Conservation (phyloP, 2,329 filamentous ascomycete genomes). For the Cordyceps javanica region DNA sequence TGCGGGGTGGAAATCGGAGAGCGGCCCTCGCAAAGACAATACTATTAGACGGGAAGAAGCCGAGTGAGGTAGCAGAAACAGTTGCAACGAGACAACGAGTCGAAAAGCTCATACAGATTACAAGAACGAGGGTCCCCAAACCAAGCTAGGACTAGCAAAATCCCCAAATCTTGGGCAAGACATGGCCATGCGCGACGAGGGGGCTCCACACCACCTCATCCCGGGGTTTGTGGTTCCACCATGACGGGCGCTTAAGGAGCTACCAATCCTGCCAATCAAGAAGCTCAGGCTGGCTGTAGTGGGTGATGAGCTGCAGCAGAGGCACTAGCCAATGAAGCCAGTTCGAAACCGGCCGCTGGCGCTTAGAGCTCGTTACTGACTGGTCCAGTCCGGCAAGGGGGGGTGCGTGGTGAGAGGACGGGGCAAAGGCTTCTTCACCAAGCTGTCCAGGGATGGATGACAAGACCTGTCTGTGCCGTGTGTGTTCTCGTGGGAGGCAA, state of each 20-base stretch:
- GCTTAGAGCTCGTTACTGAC: conserved; percentile 24
- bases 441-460: neutral
- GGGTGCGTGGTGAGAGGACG: neutral
- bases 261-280: conserved; percentile 10
- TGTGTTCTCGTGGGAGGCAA: neutral
- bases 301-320: conserved; percentile 1
- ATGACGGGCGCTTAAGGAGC: conserved; percentile 5
- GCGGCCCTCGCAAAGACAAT: neutral
- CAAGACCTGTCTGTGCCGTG: neutral
- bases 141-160: neutral
- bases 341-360: conserved; percentile 19
- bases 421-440: neutral
- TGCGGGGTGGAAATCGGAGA: no score
- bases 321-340: conserved; percentile 10
- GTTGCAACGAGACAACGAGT: neutral
- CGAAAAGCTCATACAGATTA: neutral
- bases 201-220: conserved; percentile 1
- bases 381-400: neutral
- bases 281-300: neutral
- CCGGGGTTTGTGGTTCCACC: conserved; percentile 10
- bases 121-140: neutral
- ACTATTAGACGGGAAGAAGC: conserved; percentile 2
- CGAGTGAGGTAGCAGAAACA: neutral
- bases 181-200: neutral
- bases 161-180: neutral